These are phyloP conservation scores for Naganishia sp. DNA, from an alignment of 1,284 basidiomycete species.

Conservation along the genomic window DNA sequence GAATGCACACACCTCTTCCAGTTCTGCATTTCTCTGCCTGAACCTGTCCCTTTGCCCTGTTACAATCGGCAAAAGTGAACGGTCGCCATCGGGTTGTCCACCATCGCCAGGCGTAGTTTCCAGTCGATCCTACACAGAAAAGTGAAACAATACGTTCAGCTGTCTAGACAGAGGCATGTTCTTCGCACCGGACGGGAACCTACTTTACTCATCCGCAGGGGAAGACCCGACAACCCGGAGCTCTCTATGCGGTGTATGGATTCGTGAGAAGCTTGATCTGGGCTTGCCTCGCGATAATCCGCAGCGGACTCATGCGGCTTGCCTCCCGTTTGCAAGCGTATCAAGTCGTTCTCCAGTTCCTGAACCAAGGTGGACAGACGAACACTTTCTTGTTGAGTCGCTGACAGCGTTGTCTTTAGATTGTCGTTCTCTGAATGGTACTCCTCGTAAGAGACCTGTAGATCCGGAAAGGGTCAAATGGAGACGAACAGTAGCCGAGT, in stretches of 20 bases:
- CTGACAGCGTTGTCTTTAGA: slow-evolving; percentile 63
- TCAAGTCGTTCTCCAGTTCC: slow-evolving; percentile 84
- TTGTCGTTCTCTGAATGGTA: slow-evolving; percentile 68
- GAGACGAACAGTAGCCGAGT: background rate
- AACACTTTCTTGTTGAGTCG: slow-evolving; percentile 67
- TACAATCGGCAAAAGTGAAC: slow-evolving; percentile 91
- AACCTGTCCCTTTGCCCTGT: slow-evolving; percentile 95
- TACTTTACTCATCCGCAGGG: background rate
- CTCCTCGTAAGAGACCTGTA: slow-evolving; percentile 75
- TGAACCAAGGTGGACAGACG: slow-evolving; percentile 80
- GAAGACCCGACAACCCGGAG: background rate
- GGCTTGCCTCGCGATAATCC: too few species aligned
- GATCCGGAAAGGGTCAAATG: background rate
- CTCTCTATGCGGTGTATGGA: background rate
- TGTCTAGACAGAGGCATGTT: too few species aligned
- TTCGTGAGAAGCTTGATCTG: background rate
- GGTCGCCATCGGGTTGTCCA: slow-evolving; percentile 61
- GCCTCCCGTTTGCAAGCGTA: slow-evolving; percentile 65
- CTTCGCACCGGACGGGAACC: too few species aligned
- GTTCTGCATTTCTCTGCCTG: slow-evolving; percentile 89
- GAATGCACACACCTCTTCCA: slow-evolving; percentile 76
- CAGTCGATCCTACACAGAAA: background rate
- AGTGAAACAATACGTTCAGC: too few species aligned
- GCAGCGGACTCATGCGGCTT: background rate
- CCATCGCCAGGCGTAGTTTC: slow-evolving; percentile 50